These are phyloP conservation scores for Cryphonectria naterciae DNA, from an alignment of 2,329 filamentous ascomycete genomes.

Conservation along the genomic window DNA sequence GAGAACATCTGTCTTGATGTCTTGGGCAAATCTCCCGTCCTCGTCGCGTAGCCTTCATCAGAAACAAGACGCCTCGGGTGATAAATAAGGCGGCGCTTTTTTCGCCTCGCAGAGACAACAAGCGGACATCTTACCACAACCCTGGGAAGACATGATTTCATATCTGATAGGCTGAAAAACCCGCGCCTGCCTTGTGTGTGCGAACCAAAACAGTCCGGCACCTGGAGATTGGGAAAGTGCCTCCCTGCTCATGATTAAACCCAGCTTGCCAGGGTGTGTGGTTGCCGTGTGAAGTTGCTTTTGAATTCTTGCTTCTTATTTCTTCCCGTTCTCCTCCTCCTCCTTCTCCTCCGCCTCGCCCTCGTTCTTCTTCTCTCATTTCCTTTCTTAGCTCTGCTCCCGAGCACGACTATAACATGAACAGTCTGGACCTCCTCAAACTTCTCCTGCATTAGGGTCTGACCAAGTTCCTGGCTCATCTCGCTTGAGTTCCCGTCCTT, in stretches of 20 bases:
- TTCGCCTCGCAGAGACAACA: slow-evolving; percentile 7
- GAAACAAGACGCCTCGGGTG: background rate
- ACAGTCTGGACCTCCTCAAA: background rate
- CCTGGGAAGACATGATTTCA: background rate
- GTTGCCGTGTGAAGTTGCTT: background rate
- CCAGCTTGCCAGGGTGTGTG: background rate
- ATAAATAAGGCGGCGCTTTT: background rate
- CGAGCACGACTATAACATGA: background rate
- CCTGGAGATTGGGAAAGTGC: background rate
- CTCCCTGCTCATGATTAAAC: background rate
- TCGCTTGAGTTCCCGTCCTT: background rate
- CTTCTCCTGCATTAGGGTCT: background rate
- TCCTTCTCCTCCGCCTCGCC: background rate
- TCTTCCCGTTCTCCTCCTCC: too few relatives aligned
- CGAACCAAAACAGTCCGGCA: background rate
- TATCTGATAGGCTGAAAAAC: background rate
- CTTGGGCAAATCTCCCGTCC: slow-evolving; percentile 27
- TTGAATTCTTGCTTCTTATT: background rate
- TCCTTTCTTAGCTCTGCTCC: background rate
- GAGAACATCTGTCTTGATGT: slow-evolving; percentile 13
- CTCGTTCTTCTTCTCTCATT: background rate
- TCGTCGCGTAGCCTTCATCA: slow-evolving; percentile 10
- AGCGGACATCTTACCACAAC: background rate
- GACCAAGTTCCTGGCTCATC: background rate
- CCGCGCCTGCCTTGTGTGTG: background rate